Percentiles rank a stretch among this genome's conserved stretches.
phyloP scores from a whole-genome alignment of 768 basidiomycete species.

The Paxillus involutus region DNA sequence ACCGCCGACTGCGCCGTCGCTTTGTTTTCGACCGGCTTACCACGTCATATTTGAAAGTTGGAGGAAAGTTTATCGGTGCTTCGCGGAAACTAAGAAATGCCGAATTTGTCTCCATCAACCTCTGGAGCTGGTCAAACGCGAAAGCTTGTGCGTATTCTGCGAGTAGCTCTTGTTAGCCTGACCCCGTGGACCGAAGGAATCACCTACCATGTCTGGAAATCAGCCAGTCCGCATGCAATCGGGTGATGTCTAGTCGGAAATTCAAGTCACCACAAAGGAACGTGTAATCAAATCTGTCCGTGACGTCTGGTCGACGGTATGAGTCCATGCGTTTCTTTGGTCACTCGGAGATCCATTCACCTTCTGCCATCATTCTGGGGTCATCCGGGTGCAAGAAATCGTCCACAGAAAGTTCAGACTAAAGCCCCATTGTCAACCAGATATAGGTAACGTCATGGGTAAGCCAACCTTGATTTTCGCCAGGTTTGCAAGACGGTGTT shows the following conservation, averaged over 20 bases:
- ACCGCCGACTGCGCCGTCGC: constrained; percentile 36
- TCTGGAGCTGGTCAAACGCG: constrained; percentile 84
- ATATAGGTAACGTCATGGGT: neutral
- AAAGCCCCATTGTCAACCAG: constrained; percentile 6
- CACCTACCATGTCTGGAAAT: constrained; percentile 71
- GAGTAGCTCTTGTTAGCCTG: constrained; percentile 7
- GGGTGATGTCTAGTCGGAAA: constrained; percentile 85
- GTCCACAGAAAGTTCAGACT: constrained; percentile 79
- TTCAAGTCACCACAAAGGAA: constrained; percentile 93
- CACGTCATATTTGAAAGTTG: constrained; percentile 94
- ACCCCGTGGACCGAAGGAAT: neutral
- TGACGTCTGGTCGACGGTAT: constrained; percentile 50
- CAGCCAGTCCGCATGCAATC: constrained; percentile 94
- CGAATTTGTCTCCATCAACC: constrained; percentile 66
- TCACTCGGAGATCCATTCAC: constrained; percentile 32
- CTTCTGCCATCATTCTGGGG: constrained; percentile 69
- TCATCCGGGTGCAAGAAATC: constrained; percentile 69
- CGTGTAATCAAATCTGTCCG: constrained; percentile 85
- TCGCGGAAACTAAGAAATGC: constrained; percentile 82
- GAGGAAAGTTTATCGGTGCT: constrained; percentile 79
- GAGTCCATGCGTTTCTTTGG: constrained; percentile 5
- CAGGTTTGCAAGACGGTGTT: constrained; percentile 82
- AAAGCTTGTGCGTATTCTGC: constrained; percentile 83
- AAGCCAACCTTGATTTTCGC: constrained; percentile 77
- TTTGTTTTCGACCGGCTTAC: constrained; percentile 49